A percentile compares a stretch with the other conserved stretches of the same genome.
phyloP scores from a whole-genome alignment of 2,329 filamentous ascomycete genomes.

The Amylocarpus encephaloides region DNA sequence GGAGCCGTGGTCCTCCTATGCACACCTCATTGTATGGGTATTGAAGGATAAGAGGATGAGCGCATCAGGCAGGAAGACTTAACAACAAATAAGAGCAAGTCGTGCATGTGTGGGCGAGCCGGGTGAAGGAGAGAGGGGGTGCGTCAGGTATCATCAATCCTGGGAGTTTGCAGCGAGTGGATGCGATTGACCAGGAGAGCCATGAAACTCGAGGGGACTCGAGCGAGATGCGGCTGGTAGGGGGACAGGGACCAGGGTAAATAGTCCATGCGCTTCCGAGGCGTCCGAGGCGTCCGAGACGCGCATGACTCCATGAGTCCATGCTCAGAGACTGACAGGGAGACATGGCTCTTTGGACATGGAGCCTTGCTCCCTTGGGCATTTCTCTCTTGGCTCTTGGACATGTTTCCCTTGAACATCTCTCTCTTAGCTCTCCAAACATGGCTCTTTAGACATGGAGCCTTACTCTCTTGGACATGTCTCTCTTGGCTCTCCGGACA shows the following conservation, averaged over 20 bases:
- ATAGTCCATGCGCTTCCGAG: background rate
- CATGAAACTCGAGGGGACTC: constrained; percentile 16
- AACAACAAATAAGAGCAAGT: constrained; percentile 19
- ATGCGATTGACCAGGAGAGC: constrained; percentile 22
- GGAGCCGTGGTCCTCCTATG: background rate
- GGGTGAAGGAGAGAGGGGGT: background rate
- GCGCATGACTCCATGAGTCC: too few relatives aligned
- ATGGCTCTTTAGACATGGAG: background rate
- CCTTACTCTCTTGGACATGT: background rate
- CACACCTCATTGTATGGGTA: too few relatives aligned
- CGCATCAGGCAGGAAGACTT: background rate
- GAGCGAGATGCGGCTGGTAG: background rate
- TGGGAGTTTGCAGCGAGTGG: constrained; percentile 16
- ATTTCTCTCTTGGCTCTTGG: too few relatives aligned
- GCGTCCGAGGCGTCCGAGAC: too few relatives aligned
- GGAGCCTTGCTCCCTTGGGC: too few relatives aligned
- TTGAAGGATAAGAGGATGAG: background rate
- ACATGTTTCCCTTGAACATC: too few relatives aligned
- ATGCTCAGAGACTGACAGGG: too few relatives aligned
- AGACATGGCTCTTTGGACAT: too few relatives aligned
- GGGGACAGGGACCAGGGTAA: too few relatives aligned
- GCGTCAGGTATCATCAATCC: constrained; percentile 31
- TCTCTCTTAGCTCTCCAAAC: too few relatives aligned
- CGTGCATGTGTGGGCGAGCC: constrained; percentile 14
- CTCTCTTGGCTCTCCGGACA: background rate